Evolutionary conservation across 1,139 yeast genomes (phyloP).

Genomic region (Candida sp.): DNA sequence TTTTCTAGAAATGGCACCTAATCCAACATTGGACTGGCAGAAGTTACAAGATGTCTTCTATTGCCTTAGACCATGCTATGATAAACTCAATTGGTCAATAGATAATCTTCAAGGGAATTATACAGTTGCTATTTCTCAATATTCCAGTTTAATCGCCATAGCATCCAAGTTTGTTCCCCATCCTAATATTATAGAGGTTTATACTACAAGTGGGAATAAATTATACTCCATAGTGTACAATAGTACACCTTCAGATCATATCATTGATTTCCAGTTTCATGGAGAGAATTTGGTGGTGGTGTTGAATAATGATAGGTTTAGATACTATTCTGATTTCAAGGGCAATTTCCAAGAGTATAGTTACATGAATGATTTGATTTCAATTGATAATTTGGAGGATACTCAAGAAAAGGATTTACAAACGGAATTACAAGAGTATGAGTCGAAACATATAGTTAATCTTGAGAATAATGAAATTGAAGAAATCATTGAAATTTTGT

Average conservation of each 20-base stretch:
- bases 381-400: constrained; percentile 30
- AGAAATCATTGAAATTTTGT: constrained; percentile 24
- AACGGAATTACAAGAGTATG: neutral
- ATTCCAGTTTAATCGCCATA: constrained; percentile 34
- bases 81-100: constrained; percentile 32
- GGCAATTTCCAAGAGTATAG: constrained; percentile 57
- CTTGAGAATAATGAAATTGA: constrained; percentile 31
- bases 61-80: constrained; percentile 44
- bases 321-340: constrained; percentile 67
- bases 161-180: constrained; percentile 29
- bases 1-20: constrained; percentile 21
- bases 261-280: constrained; percentile 53
- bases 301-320: constrained; percentile 50
- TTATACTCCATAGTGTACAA: constrained; percentile 49
- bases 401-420: constrained; percentile 15
- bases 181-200: constrained; percentile 45
- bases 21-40: constrained; percentile 60
- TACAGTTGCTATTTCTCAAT: constrained; percentile 23
- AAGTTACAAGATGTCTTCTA: constrained; percentile 60
- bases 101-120: constrained; percentile 27
- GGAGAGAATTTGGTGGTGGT: constrained; percentile 64
- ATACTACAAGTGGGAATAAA: constrained; percentile 50
- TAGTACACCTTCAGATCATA: constrained; percentile 51
- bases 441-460: constrained; percentile 20
- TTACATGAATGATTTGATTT: constrained; percentile 31